Conservation (phyloP, 805 yeast species). For the Starmerella floricola region DNA sequence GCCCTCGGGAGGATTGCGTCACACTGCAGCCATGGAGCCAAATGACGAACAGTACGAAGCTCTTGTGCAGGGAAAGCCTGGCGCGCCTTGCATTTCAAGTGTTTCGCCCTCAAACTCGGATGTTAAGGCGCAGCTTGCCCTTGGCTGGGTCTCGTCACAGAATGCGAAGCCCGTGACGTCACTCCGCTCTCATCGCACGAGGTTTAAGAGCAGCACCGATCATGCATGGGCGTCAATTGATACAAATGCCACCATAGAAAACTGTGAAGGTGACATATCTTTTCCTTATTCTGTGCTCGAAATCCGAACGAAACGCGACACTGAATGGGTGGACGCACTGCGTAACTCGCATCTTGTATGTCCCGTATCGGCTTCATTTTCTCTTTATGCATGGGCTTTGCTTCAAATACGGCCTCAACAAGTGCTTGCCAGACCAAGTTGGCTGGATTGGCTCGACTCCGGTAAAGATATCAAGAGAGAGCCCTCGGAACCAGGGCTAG, state of each 20-base stretch:
- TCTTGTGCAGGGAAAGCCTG: background rate
- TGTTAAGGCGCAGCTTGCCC: conserved; percentile 25
- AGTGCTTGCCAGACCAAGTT: conserved; percentile 30
- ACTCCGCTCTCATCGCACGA: conserved; percentile 20
- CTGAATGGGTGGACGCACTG: conserved; percentile 32
- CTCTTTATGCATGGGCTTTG: conserved; percentile 30
- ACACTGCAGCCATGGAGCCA: conserved; percentile 20
- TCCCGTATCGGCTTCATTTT: conserved; percentile 33
- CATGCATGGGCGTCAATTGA: conserved; percentile 32
- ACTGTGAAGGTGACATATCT: background rate
- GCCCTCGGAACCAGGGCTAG: background rate
- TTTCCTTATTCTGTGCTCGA: conserved; percentile 44
- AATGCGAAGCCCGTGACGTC: conserved; percentile 2
- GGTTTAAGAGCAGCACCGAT: conserved; percentile 14
- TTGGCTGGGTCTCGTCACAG: conserved; percentile 28
- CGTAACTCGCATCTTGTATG: conserved; percentile 39
- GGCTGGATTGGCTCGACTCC: conserved; percentile 31
- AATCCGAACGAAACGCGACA: conserved; percentile 33
- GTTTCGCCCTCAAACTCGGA: conserved; percentile 4
- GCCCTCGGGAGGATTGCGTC: conserved; percentile 32
- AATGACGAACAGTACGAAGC: conserved; percentile 9
- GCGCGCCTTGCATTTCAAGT: background rate
- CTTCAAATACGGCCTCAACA: conserved; percentile 26
- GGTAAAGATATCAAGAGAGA: conserved; percentile 36
- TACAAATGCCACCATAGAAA: conserved; percentile 16